Evolutionary conservation across 228 moss, liverwort and hornwort species (phyloP).

Genomic region (Sphagnum fallax): DNA sequence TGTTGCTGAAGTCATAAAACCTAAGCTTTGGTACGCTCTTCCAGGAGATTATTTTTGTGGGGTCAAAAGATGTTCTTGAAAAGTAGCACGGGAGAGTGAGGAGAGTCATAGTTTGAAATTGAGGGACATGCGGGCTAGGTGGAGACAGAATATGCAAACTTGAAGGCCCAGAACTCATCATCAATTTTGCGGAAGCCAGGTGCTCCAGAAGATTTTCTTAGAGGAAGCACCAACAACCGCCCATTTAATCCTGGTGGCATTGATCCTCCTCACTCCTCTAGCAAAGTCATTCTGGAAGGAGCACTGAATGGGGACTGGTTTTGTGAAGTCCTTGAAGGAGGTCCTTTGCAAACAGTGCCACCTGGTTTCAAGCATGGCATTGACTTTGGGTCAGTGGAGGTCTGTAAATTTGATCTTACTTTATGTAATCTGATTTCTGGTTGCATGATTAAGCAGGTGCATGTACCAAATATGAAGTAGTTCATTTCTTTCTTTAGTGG

Average conservation of each 20-base stretch:
- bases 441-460: no score
- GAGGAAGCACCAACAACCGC: slow-evolving; percentile 87
- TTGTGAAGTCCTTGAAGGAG: slow-evolving; percentile 76
- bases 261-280: slow-evolving; percentile 77
- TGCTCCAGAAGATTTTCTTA: slow-evolving; percentile 79
- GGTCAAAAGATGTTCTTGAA: neutral
- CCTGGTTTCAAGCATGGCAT: slow-evolving; percentile 89
- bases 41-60: neutral
- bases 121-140: slow-evolving; percentile 33
- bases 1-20: neutral
- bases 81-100: neutral
- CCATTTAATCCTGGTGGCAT: slow-evolving; percentile 94
- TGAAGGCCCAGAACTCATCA: slow-evolving; percentile 84
- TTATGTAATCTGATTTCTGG: neutral
- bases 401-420: slow-evolving; percentile 6
- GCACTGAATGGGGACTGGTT: slow-evolving; percentile 86
- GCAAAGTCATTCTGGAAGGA: slow-evolving; percentile 58
- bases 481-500: no score
- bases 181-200: slow-evolving; percentile 89
- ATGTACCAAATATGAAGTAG: no score
- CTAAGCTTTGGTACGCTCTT: slow-evolving; percentile 4
- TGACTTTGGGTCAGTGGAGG: slow-evolving; percentile 87
- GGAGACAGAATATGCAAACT: slow-evolving; percentile 67
- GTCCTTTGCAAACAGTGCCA: slow-evolving; percentile 77
- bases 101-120: no score